Evolutionary conservation across 768 basidiomycete species (phyloP), one percentile per base, ranked within the genome.

Genomic region (Lepiota brunneoincarnata): DNA sequence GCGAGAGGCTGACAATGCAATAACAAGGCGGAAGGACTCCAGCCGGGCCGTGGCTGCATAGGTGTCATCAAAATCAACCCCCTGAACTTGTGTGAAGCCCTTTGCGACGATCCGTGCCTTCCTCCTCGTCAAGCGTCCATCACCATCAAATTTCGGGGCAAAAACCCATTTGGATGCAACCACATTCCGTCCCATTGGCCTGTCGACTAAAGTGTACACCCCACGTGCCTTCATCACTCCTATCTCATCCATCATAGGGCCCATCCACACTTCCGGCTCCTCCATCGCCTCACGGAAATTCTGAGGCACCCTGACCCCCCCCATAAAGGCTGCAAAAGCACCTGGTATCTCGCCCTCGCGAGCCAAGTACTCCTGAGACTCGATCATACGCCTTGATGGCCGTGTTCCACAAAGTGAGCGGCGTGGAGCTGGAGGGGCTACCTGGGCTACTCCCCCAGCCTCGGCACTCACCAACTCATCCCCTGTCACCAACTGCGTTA

Each of bases 171-270:
- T 28, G 26, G 26, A 28, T 4, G 26, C 26, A 28, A 28, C 26
- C 55, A 59, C n/a, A 74, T 52, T 73, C 70, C 15, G 72, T 46
- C 2, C 75, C 72, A 2, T 58, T 61, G 3, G 65, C 56, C 58
- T 76, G 74, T 0, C 26, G n/a, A 28, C 26, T 7, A 28, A 28
- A 7, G 61, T 55, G 59, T 64, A 75, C 0, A 64, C 63, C 21
- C 58, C 53, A 20, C n/a, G 53, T 59, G 54, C 53, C 34, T 54
- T n/a, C 9, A 60, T 39, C 2, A 46, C 47, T 61, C 67, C 58
- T 58, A 72, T 3, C 41, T 61, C 62, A 0, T 43, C 42, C 1
- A 55, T 36, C 58, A 65, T 61, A 2, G 60, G 38, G 3, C 43
- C 28, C 28, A 36, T 17, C 58, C 59, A 62, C 1, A 59, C 17